Evolutionary conservation across 805 yeast genomes (phyloP), one percentile per base, ranked within the genome.

Genomic region (Helenozyma rhizophorensis): DNA sequence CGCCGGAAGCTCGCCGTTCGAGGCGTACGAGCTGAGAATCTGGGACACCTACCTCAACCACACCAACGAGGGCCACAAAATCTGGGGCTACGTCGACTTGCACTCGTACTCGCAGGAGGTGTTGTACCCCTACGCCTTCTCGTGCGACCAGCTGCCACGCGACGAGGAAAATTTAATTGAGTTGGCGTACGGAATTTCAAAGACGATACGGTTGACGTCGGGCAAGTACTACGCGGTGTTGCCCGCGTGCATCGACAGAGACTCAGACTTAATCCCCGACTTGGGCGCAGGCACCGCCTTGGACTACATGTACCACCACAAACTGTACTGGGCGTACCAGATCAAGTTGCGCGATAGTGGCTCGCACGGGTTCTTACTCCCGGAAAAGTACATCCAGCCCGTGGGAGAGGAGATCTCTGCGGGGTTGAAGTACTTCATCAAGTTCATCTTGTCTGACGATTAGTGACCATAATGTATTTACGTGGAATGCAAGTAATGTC

Each of bases 101-200:
- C 95, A 85, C 52, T 83, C 95, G 2, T 87, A 87, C 54, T 76
- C 95, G 1, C 90, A 86, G 54, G 90, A 85, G 45, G 73, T 87
- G 18, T 62, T 86, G 17, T 83, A 79, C 52, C 95, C 95, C 1
- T 86, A 83, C 51, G 90, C 93, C 0, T 86, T 71, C 51, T 77
- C 89, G 1, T 86, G 95, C 56, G 72, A 70, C 18, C 76, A 76
- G 21, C 56, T 67, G 28, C 95, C 96, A 13, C 60, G 90, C 23
- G 95, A 86, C 51, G 74, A 78, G 43, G 95, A 86, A 50, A 86
- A 86, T 48, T 64, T 86, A 52, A 60, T 84, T 22, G 95, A 86
- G 52, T 62, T 85, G 42, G 90, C 88, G 0, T 86, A 80, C 55
- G 95, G 94, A 1, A 63, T 86, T 17, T 70, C 87, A 2, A 85